phyloP scores from a whole-genome alignment of 2,329 filamentous ascomycete genomes.

The Pseudodiploospora longispora region DNA sequence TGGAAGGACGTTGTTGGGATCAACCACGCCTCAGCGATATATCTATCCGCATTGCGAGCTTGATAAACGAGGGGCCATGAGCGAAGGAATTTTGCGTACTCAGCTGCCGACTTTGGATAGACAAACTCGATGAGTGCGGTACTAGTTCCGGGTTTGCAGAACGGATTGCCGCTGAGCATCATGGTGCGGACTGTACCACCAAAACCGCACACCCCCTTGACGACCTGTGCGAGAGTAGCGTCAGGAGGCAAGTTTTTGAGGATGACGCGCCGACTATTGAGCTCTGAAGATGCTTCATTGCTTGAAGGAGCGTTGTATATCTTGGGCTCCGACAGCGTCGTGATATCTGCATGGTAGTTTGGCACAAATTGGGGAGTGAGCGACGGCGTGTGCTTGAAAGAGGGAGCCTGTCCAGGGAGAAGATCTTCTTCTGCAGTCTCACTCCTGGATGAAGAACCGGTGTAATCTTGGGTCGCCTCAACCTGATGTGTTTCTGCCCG shows the following conservation, averaged over 20 bases:
- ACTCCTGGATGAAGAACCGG: too few species aligned
- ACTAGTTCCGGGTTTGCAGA: not conserved
- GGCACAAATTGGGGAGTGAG: not conserved
- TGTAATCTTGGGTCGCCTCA: too few species aligned
- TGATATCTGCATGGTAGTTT: slow-evolving; percentile 1
- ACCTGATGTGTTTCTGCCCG: too few species aligned
- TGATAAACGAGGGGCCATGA: not conserved
- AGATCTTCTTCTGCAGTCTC: too few species aligned
- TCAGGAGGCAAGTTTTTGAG: slow-evolving; percentile 17
- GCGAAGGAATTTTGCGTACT: not conserved
- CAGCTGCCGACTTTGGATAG: not conserved
- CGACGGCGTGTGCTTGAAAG: too few species aligned
- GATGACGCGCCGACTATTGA: slow-evolving; percentile 15
- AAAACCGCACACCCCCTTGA: slow-evolving; percentile 20
- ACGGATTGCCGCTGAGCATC: slow-evolving; percentile 2
- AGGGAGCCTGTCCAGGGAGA: too few species aligned
- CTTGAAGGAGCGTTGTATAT: not conserved
- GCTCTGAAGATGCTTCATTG: not conserved
- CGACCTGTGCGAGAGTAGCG: slow-evolving; percentile 27
- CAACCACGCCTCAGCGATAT: slow-evolving; percentile 4
- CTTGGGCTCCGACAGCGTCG: not conserved
- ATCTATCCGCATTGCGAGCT: not conserved
- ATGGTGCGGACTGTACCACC: slow-evolving; percentile 9
- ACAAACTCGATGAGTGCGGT: slow-evolving; percentile 16
- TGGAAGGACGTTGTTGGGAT: slow-evolving; percentile 10